Evolutionary conservation across 2,329 filamentous ascomycete species (phyloP).

Genomic region (Aspergillus carbonarius): DNA sequence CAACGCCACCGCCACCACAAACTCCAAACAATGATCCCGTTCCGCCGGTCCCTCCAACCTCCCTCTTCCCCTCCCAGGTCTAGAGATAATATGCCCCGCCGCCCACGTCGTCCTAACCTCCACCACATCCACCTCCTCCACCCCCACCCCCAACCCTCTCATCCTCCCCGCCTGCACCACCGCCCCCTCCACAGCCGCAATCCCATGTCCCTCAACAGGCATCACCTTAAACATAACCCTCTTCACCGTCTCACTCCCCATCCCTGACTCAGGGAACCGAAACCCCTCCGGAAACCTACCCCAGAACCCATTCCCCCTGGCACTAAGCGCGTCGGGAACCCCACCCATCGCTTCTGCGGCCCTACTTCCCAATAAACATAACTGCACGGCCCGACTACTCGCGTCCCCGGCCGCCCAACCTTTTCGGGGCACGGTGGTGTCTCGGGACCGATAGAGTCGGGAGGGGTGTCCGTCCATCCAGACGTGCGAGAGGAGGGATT

Average conservation of each 20-base stretch:
- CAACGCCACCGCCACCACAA: conserved; percentile 33
- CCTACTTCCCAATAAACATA: background rate
- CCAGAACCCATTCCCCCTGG: background rate
- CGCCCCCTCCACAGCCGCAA: background rate
- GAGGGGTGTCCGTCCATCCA: background rate
- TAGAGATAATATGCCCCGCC: conserved; percentile 36
- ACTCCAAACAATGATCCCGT: conserved; percentile 39
- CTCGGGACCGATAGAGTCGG: background rate
- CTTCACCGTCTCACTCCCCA: background rate
- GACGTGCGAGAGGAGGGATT: background rate
- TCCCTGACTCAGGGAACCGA: background rate
- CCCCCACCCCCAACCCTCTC: background rate
- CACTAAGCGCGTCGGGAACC: background rate
- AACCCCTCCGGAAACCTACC: background rate
- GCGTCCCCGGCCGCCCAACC: background rate
- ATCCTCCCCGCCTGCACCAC: background rate
- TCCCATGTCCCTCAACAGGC: background rate
- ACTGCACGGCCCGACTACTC: background rate
- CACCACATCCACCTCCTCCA: conserved; percentile 26
- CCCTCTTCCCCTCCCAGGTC: conserved; percentile 18
- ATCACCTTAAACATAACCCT: background rate
- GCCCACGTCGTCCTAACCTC: conserved; percentile 30
- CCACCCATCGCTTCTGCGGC: background rate
- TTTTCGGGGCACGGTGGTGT: background rate
- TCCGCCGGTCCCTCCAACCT: conserved; percentile 31